Percentiles rank a stretch among this genome's conserved stretches.
phyloP scores from a whole-genome alignment of 139 green algal species.

The Cymbomonas tetramitiformis region DNA sequence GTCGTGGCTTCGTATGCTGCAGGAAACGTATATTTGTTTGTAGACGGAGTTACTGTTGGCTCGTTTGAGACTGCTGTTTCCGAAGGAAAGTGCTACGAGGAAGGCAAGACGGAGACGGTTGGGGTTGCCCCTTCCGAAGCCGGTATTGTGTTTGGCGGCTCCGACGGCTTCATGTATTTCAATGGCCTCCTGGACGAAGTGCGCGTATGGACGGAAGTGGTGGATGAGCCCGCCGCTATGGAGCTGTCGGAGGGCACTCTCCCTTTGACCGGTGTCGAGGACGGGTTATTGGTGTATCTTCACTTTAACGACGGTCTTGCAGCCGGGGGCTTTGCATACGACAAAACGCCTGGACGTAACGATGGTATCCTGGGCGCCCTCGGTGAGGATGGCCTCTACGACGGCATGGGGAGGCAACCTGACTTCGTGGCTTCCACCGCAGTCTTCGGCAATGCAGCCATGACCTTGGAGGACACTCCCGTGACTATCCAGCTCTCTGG shows the following conservation, averaged over 20 bases:
- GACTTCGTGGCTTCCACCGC: constrained; percentile 13
- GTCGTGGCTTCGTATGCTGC: not conserved
- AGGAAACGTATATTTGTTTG: not conserved
- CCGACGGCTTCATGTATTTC: too few species aligned
- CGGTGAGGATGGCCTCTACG: constrained; percentile 7
- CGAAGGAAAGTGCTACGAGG: not conserved
- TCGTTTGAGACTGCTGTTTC: not conserved
- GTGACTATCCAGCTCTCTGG: constrained; percentile 10
- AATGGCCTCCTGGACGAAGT: constrained; percentile 24
- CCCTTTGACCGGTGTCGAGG: not conserved
- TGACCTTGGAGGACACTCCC: constrained; percentile 7
- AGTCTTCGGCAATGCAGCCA: constrained; percentile 11
- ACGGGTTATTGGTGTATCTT: constrained; percentile 9
- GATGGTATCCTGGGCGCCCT: constrained; percentile 10
- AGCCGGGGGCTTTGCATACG: not conserved
- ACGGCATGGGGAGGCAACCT: constrained; percentile 11
- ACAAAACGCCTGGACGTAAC: constrained; percentile 1
- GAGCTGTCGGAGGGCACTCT: not conserved
- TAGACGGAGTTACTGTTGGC: constrained; percentile 6
- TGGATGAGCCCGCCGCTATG: not conserved
- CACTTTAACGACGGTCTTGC: constrained; percentile 11
- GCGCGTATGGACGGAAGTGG: constrained; percentile 1
- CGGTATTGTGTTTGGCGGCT: constrained; percentile 1
- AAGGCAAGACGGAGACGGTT: not conserved
- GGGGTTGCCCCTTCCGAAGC: not conserved